Base-by-base conservation (phyloP, 352 stramenopile genomes). In the Globisporangium orthogonon region DNA sequence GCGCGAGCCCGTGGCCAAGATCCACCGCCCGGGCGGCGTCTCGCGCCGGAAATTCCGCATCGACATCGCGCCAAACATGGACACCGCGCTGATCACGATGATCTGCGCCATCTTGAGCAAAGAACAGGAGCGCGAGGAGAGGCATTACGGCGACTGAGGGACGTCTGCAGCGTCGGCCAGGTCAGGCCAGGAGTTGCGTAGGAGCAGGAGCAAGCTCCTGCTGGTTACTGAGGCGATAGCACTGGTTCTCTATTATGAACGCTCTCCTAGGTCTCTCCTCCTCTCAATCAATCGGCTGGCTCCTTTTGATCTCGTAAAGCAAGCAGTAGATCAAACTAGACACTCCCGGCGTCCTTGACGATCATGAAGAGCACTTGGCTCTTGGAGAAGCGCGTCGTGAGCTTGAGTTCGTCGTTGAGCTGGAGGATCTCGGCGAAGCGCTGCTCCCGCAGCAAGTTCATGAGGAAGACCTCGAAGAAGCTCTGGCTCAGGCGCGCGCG, bases 321-420 rank as follows among this genome's bases (percentile, higher is more conserved):
- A n/a, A n/a, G n/a, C n/a, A n/a, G n/a, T n/a, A n/a, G n/a, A n/a
- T 37, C 14, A 9, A 65, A 18, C 52, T 71, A 18, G 59, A 76
- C 48, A 60, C 61, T 5, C 60, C 67, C 13, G 72, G 70, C 59
- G 53, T 78, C 60, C 63, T 29, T 69, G 28, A 81, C 65, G 7
- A 56, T 70, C 6, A 65, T 57, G 1, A 29, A 18, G n/a, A 66
- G 50, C 13, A 50, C 39, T 1, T 56, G 14, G 41, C 53, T 66
- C 35, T 56, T 60, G 3, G 63, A 50, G 53, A 58, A 70, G 18
- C 54, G 54, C 59, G 53, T 30, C 30, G 46, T 57, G 17, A 71
- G 61, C 17, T 54, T 51, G 1, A 65, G 37, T 33, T 54, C 47
- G 18, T 30, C 30, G 7, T 69, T 41, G 18, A 67, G 50, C 29